Evolutionary conservation across 2,329 filamentous ascomycete genomes (phyloP), one percentile per base, ranked within the genome.

Genomic region (Colletotrichum limetticola): DNA sequence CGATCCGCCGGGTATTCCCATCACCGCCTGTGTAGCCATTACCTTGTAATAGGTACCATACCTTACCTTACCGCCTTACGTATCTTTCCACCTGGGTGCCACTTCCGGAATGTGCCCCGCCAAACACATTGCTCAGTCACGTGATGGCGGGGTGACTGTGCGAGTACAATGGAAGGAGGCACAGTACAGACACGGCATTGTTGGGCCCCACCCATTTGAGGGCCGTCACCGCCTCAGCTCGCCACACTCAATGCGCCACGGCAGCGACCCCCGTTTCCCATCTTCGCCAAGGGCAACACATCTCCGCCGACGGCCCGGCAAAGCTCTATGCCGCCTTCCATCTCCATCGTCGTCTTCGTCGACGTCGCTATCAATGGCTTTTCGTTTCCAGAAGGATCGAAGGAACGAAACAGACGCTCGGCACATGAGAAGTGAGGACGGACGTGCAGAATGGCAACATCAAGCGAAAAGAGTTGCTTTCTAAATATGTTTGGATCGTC

Each of bases 121-220:
- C 70, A 72, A 59, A 55, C 26, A n/a, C 26, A 8, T 5, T 6
- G 12, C 6, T 1, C 0, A 1, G 49, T 72, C 70, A 72, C 70
- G 70, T 72, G 70, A 72, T 72, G 60, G 70, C 70, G 70, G 70
- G 70, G 66, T 72, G 66, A 72, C 70, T 55, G 70, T 72, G 66
- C 22, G 30, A 60, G 16, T 8, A 24, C 1, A 0, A 7, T 2
- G 14, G 22, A 11, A 64, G 35, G 12, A 35, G 26, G 28, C 70
- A 72, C 70, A 26, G 70, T 72, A 22, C 32, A 5, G 63, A 19
- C 16, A 12, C 22, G 49, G 30, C 12, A n/a, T 53, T 52, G n/a
- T 30, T 37, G 42, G 19, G 8, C 42, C 42, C 42, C 42, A 49
- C 42, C 42, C 37, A 42, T 42, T 42, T 42, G 37, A 42, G 16